Conservation (phyloP, 345 rosid genomes). For the Camelina sativa region DNA sequence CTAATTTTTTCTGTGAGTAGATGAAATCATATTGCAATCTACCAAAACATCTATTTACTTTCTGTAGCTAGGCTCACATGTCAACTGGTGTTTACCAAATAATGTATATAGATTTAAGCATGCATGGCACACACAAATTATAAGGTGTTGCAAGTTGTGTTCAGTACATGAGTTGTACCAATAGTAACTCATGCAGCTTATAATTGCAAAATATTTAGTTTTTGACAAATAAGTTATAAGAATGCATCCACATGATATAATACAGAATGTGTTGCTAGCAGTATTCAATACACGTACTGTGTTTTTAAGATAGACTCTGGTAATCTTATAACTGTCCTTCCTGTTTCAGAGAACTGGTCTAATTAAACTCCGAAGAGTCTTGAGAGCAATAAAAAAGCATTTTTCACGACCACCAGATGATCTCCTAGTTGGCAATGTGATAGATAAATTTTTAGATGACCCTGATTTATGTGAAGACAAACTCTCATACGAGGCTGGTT, state of each 20-base stretch:
- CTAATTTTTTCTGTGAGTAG: conserved; percentile 13
- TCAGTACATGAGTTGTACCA: conserved; percentile 24
- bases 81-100: conserved; percentile 23
- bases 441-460: conserved; percentile 88
- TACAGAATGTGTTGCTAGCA: conserved; percentile 21
- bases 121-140: conserved; percentile 18
- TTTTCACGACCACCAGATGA: conserved; percentile 93
- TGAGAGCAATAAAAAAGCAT: conserved; percentile 93
- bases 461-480: conserved; percentile 81
- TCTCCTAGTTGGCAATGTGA: conserved; percentile 71
- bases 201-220: conserved; percentile 13
- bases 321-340: conserved; percentile 30
- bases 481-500: conserved; percentile 86
- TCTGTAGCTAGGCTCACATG: conserved; percentile 29
- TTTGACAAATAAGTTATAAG: conserved; percentile 3
- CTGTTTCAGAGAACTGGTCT: conserved; percentile 83
- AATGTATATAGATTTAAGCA: conserved; percentile 20
- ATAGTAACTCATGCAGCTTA: conserved; percentile 18
- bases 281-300: background rate
- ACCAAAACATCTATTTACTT: conserved; percentile 12
- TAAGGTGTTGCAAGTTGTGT: conserved; percentile 17
- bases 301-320: conserved; percentile 35
- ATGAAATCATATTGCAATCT: conserved; percentile 1
- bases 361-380: conserved; percentile 93
- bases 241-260: conserved; percentile 20